Evolutionary conservation across 2,329 filamentous ascomycete species (phyloP).

Genomic region (Coniosporium uncinatum): DNA sequence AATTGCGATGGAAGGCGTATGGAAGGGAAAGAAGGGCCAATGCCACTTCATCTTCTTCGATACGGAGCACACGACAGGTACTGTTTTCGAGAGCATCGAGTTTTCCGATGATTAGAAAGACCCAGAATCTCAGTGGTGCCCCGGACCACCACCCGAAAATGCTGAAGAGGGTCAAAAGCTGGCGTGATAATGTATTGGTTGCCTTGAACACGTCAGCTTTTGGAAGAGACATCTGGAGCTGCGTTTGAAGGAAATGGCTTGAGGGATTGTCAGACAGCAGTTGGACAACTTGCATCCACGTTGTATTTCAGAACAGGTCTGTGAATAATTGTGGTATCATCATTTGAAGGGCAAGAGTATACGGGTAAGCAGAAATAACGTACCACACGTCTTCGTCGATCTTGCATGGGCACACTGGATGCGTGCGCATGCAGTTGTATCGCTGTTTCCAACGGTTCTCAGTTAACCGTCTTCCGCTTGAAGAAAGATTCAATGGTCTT

Average conservation of each 20-base stretch:
- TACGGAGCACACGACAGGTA: constrained; percentile 4
- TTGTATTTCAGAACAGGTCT: constrained; percentile 76
- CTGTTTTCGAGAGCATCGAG: constrained; percentile 12
- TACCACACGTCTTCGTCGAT: neutral
- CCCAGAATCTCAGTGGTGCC: neutral
- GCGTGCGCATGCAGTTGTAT: neutral
- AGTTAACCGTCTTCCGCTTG: constrained; percentile 1
- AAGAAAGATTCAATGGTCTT: constrained; percentile 76
- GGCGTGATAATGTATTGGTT: too few species aligned
- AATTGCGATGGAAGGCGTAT: constrained; percentile 6
- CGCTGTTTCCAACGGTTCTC: too few species aligned
- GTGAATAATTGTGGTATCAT: constrained; percentile 57
- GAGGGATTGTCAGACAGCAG: constrained; percentile 90
- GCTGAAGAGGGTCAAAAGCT: too few species aligned
- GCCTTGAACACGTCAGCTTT: too few species aligned
- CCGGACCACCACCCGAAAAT: too few species aligned
- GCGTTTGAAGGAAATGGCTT: too few species aligned
- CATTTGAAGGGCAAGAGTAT: constrained; percentile 27
- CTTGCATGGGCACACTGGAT: neutral
- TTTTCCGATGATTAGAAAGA: constrained; percentile 26
- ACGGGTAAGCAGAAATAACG: constrained; percentile 7
- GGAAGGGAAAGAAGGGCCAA: constrained; percentile 6
- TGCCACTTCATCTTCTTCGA: constrained; percentile 7
- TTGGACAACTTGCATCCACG: constrained; percentile 67
- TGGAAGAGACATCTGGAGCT: too few species aligned